phyloP scores from a whole-genome alignment of 2,329 filamentous ascomycete genomes.

The Pyrenochaeta sp. region DNA sequence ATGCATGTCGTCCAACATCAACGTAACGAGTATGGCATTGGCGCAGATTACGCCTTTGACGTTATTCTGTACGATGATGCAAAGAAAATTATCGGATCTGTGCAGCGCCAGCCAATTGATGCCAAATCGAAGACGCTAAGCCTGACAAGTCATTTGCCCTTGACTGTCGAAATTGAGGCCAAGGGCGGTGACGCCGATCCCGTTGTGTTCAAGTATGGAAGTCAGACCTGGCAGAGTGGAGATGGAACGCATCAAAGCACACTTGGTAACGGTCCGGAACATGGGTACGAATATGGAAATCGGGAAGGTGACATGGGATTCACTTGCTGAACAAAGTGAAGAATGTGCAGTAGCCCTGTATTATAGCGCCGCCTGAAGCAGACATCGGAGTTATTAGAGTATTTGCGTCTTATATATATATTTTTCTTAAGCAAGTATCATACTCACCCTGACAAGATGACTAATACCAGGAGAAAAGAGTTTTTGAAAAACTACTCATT shows the following conservation, averaged over 20 bases:
- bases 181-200: constrained; percentile 6
- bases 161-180: neutral
- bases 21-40: constrained; percentile 6
- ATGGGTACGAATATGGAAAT: constrained; percentile 8
- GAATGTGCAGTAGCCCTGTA: neutral
- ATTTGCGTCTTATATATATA: no score
- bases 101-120: constrained; percentile 1
- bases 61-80: constrained; percentile 2
- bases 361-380: no score
- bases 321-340: neutral
- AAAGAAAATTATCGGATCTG: neutral
- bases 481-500: no score
- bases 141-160: constrained; percentile 5
- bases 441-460: no score
- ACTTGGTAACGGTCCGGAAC: neutral
- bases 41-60: constrained; percentile 4
- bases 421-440: no score
- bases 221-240: constrained; percentile 2
- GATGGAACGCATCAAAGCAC: constrained; percentile 6
- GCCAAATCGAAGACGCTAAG: neutral
- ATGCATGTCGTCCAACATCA: constrained; percentile 10
- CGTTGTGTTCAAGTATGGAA: constrained; percentile 6
- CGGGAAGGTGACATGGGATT: constrained; percentile 9
- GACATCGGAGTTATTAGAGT: no score
- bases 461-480: no score